A percentile compares a stretch with the other conserved stretches of the same genome.
Conservation (phyloP, 1,139 yeast genomes). For the Hanseniaspora gamundiae region DNA sequence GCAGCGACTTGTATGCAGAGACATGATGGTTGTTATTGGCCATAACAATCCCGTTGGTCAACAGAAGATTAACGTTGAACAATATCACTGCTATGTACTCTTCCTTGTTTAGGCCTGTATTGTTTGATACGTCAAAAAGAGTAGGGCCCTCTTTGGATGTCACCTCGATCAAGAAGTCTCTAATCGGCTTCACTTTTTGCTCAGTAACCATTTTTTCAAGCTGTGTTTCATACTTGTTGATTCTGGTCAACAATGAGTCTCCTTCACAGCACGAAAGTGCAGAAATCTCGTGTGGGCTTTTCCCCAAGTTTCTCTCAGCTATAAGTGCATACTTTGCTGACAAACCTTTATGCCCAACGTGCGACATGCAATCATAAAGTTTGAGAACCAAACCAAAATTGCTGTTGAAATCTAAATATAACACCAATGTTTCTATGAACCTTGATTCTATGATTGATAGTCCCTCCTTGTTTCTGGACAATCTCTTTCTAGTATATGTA, state of each 20-base stretch:
- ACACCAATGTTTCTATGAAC: slow-evolving; percentile 26
- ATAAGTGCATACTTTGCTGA: neutral
- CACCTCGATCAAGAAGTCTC: neutral
- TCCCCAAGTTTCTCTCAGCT: neutral
- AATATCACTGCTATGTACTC: slow-evolving; percentile 18
- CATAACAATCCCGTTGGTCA: slow-evolving; percentile 16
- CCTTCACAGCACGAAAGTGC: neutral
- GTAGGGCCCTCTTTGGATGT: slow-evolving; percentile 13
- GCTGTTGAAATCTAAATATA: slow-evolving; percentile 30
- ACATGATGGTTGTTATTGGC: slow-evolving; percentile 12
- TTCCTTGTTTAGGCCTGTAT: slow-evolving; percentile 11
- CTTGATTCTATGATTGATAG: slow-evolving; percentile 25
- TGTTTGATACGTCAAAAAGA: slow-evolving; percentile 18
- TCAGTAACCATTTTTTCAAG: neutral
- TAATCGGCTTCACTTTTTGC: neutral
- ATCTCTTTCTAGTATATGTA: slow-evolving; percentile 22
- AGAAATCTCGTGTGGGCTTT: no score
- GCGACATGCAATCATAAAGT: slow-evolving; percentile 14
- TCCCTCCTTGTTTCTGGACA: slow-evolving; percentile 9
- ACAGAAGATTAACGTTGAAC: slow-evolving; percentile 16
- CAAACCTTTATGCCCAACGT: neutral
- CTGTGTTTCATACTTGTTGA: neutral
- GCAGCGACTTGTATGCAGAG: slow-evolving; percentile 23
- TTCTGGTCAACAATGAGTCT: neutral
- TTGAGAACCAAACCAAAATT: slow-evolving; percentile 24